These are phyloP conservation scores for Elongisporangium undulatum DNA, from an alignment of 352 stramenopile species.

Conservation along the genomic window DNA sequence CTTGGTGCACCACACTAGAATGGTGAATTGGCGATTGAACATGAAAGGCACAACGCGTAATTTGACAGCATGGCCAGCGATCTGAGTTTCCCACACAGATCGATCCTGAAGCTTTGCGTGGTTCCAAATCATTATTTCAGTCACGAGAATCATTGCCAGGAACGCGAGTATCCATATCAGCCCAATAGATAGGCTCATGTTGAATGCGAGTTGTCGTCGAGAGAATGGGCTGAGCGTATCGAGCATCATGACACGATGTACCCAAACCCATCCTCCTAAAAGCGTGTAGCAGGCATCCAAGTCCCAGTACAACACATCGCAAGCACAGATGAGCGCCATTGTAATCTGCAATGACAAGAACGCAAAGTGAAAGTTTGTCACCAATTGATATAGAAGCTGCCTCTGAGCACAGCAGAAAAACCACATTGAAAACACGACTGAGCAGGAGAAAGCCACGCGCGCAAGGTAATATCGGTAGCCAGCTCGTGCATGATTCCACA, in stretches of 20 bases:
- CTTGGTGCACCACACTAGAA: not conserved
- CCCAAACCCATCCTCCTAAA: not conserved
- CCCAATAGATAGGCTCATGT: not conserved
- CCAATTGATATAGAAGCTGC: conserved; percentile 1
- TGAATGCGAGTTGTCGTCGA: not conserved
- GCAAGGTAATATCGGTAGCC: not conserved
- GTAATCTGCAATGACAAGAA: conserved; percentile 18
- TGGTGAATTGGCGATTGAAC: not conserved
- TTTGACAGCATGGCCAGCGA: not conserved
- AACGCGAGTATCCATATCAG: not conserved
- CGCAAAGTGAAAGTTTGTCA: conserved; percentile 13
- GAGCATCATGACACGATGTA: not conserved
- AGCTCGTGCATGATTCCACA: not conserved
- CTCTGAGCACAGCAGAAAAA: conserved; percentile 6
- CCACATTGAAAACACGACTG: not conserved
- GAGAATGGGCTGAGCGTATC: not conserved
- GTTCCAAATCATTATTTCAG: not conserved
- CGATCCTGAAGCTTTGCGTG: not conserved
- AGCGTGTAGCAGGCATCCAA: not conserved
- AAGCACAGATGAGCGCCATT: conserved; percentile 7
- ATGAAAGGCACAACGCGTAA: not conserved
- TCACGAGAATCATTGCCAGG: not conserved
- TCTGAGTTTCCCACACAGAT: not conserved
- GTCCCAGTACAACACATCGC: conserved; percentile 12
- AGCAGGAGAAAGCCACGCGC: not conserved